phyloP scores from a whole-genome alignment of 2,329 filamentous ascomycete genomes.

The Claviceps lovelessii region DNA sequence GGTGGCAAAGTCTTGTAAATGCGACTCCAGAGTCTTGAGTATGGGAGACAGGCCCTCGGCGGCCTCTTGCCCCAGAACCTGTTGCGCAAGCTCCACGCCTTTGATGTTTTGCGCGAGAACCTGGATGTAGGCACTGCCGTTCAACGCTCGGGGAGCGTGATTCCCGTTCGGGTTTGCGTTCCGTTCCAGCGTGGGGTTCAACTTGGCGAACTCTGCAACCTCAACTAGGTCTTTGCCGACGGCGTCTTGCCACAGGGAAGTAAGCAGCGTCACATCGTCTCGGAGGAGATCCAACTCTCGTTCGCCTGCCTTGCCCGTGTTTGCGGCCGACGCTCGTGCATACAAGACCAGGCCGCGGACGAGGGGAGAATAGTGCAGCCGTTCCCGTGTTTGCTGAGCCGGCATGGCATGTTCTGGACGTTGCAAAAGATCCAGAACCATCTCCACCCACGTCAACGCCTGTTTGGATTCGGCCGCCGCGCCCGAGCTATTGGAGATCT shows the following conservation, averaged over 20 bases:
- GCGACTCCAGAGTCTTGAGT: constrained; percentile 21
- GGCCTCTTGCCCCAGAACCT: constrained; percentile 22
- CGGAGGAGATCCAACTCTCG: constrained; percentile 12
- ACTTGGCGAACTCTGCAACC: constrained; percentile 11
- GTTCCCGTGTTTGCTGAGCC: constrained; percentile 7
- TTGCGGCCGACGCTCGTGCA: constrained; percentile 13
- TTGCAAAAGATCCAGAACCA: constrained; percentile 36
- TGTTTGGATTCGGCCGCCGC: constrained; percentile 22
- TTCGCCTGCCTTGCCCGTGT: constrained; percentile 13
- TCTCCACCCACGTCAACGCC: constrained; percentile 31
- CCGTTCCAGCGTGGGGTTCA: constrained; percentile 12
- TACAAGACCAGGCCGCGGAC: constrained; percentile 20
- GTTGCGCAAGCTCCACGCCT: constrained; percentile 30
- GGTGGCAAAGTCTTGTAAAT: constrained; percentile 21
- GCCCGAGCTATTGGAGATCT: constrained; percentile 26
- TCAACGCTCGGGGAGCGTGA: constrained; percentile 8
- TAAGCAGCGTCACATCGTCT: constrained; percentile 17
- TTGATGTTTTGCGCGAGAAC: constrained; percentile 19
- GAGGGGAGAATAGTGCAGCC: constrained; percentile 13
- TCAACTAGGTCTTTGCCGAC: constrained; percentile 9
- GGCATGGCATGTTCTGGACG: constrained; percentile 23
- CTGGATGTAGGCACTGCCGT: constrained; percentile 15
- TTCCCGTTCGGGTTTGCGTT: not conserved
- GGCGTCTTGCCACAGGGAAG: constrained; percentile 14
- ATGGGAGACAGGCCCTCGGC: constrained; percentile 22